Base-by-base conservation (phyloP, 1,284 basidiomycete species). In the Phylloporus gajari region DNA sequence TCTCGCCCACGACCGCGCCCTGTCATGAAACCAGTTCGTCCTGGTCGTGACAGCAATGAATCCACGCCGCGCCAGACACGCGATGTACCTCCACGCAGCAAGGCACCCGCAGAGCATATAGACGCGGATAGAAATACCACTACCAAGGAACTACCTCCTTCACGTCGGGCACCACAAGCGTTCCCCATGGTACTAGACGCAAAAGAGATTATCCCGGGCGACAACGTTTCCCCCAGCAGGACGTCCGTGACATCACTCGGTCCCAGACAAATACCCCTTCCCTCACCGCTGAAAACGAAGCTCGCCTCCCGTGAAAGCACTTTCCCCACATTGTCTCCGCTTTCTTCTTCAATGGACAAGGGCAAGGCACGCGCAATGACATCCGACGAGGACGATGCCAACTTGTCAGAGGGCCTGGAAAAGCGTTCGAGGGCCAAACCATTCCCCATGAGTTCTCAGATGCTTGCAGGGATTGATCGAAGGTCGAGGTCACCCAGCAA, bases 391-490 rank as follows among this genome's bases (percentile, higher is more conserved):
- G 64, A 67, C 27, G 42, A 62, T 7, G 38, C 58, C 32, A 42
- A 68, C 51, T 65, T 65, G 64, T 66, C 56, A 38, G 51, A 66
- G 11, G 27, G 27, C 15, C 40, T 7, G 21, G 32, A 21, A 27
- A 80, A 68, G 46, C 68, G 32, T 6, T 58, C 68, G 66, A 67
- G 72, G 53, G 73, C 75, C 3, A 79, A 85, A 68, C 87, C 88
- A 1, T 91, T 91, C 71, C 89, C 89, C 5, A 87, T 91, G 88
- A 85, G 83, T 68, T 84, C 85, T 3, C 84, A 87, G 61, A 70
- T 86, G 56, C 79, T 89, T 7, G 78, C 79, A 15, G 84, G 82
- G 59, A 84, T 86, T 53, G 75, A 77, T 2, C 71, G n/a, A 30
- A 76, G 68, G 8, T 77, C 81, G 38, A 78, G 77, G 9, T 74